A percentile compares a stretch with the other conserved stretches of the same genome.
These are phyloP conservation scores for Geotrichum carabidarum DNA, from an alignment of 1,139 yeast genomes.

Conservation along the genomic window DNA sequence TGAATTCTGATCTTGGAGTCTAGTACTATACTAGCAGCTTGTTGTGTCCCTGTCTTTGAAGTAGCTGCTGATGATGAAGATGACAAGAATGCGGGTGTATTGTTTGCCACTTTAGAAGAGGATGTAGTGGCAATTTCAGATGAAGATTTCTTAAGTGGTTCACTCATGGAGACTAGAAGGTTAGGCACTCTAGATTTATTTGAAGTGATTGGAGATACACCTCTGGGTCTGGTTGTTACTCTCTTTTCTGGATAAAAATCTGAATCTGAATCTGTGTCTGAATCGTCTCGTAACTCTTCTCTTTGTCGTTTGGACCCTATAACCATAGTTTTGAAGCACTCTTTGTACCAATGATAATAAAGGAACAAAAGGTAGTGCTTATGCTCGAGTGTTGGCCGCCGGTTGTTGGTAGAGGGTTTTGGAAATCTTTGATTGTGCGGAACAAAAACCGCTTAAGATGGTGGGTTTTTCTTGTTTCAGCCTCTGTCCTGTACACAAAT, in stretches of 20 bases:
- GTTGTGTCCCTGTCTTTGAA: neutral
- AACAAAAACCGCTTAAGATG: too few relatives aligned
- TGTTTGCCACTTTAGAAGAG: neutral
- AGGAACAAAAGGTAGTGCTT: neutral
- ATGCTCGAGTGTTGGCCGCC: neutral
- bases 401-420: too few relatives aligned
- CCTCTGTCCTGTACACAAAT: too few relatives aligned
- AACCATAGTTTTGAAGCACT: neutral
- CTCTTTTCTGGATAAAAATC: neutral
- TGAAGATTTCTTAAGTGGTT: neutral
- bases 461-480: too few relatives aligned
- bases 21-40: neutral
- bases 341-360: neutral
- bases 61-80: neutral
- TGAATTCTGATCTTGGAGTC: neutral
- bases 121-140: neutral
- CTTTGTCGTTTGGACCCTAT: slow-evolving; percentile 5
- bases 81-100: neutral
- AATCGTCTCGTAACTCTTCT: slow-evolving; percentile 1
- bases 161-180: neutral
- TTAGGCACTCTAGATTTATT: neutral
- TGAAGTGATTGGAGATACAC: neutral
- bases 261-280: neutral
- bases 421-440: too few relatives aligned
- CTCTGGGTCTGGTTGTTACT: neutral